These are phyloP conservation scores for Spathaspora arborariae DNA, from an alignment of 805 yeast genomes.

Conservation along the genomic window DNA sequence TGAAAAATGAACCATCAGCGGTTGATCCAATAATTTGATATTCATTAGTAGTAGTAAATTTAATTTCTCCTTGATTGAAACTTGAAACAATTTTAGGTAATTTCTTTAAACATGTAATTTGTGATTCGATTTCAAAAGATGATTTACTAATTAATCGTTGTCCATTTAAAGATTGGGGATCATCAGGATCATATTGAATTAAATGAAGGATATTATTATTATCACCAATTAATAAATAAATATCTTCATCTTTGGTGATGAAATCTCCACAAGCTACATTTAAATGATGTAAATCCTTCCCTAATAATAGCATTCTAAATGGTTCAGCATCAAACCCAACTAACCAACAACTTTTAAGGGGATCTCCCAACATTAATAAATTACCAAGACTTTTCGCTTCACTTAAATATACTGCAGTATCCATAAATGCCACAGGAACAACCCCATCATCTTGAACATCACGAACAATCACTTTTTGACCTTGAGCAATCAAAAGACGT, in stretches of 20 bases:
- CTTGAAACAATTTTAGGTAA: constrained; percentile 37
- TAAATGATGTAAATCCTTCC: constrained; percentile 64
- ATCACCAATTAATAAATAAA: constrained; percentile 68
- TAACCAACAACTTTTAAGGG: constrained; percentile 70
- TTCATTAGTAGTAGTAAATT: constrained; percentile 21
- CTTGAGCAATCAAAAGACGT: constrained; percentile 77
- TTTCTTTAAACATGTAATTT: constrained; percentile 51
- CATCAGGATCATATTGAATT: constrained; percentile 88
- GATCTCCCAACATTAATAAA: constrained; percentile 76
- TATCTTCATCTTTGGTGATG: constrained; percentile 63
- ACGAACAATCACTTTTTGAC: constrained; percentile 76
- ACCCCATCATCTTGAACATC: constrained; percentile 85
- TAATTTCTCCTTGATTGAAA: constrained; percentile 19
- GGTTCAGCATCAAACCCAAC: constrained; percentile 96
- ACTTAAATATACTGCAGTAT: constrained; percentile 73
- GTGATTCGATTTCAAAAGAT: constrained; percentile 64
- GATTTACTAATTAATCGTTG: constrained; percentile 67
- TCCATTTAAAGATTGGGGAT: constrained; percentile 77
- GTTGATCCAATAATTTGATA: constrained; percentile 70
- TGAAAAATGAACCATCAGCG: constrained; percentile 74
- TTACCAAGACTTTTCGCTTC: constrained; percentile 84
- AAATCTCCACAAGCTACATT: constrained; percentile 76
- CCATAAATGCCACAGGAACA: constrained; percentile 91
- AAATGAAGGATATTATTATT: constrained; percentile 63
- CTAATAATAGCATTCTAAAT: constrained; percentile 72